These are phyloP conservation scores for Lipomyces japonicus DNA, from an alignment of 805 yeast species.

Conservation along the genomic window DNA sequence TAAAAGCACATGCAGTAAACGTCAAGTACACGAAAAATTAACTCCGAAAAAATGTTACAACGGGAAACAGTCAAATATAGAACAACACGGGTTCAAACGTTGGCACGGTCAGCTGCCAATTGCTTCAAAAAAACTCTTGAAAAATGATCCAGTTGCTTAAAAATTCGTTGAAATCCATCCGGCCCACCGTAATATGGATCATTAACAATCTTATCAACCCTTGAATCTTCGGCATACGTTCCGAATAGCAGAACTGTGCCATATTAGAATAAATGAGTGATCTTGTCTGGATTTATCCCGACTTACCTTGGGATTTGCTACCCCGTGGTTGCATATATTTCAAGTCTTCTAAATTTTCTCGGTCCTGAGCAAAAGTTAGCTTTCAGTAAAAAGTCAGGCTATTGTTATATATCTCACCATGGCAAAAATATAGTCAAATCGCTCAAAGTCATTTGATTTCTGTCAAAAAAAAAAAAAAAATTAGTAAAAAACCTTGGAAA, in stretches of 20 bases:
- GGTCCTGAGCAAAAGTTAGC: slow-evolving; percentile 40
- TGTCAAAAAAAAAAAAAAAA: background rate
- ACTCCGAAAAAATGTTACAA: too few relatives aligned
- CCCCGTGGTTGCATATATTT: slow-evolving; percentile 43
- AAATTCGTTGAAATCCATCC: slow-evolving; percentile 77
- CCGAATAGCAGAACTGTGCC: slow-evolving; percentile 66
- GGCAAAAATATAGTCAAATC: slow-evolving; percentile 56
- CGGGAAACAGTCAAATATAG: too few relatives aligned
- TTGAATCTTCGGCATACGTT: slow-evolving; percentile 59
- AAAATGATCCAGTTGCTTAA: slow-evolving; percentile 69
- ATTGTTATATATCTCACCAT: slow-evolving; percentile 38
- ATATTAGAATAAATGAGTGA: slow-evolving; percentile 37
- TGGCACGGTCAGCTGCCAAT: slow-evolving; percentile 9
- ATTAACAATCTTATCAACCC: slow-evolving; percentile 57
- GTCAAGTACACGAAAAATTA: too few relatives aligned
- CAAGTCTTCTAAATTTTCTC: slow-evolving; percentile 45
- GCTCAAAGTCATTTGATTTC: slow-evolving; percentile 40
- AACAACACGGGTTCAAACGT: too few relatives aligned
- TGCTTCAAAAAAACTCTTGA: slow-evolving; percentile 60
- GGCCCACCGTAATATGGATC: slow-evolving; percentile 93
- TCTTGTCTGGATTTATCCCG: slow-evolving; percentile 50
- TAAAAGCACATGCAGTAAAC: too few relatives aligned
- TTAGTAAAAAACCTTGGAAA: background rate
- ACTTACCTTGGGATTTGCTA: slow-evolving; percentile 36
- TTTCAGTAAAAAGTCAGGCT: background rate